Evolutionary conservation across 805 yeast species (phyloP).

Genomic region (Grigorovia transvaalensis): DNA sequence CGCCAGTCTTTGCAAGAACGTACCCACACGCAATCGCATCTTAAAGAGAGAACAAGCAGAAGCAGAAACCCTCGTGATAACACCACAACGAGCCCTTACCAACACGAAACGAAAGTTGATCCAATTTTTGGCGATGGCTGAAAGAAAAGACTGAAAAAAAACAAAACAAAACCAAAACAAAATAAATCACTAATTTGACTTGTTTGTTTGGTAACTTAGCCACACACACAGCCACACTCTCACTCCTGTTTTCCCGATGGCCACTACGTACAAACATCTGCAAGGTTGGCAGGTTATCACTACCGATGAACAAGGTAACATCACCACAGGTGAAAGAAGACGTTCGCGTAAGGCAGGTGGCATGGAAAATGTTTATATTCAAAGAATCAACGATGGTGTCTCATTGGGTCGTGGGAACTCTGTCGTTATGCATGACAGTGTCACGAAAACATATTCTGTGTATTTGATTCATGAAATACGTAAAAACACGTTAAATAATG

Average conservation of each 20-base stretch:
- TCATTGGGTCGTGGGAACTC: slow-evolving; percentile 45
- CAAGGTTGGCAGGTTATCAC: slow-evolving; percentile 26
- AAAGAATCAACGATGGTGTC: slow-evolving; percentile 37
- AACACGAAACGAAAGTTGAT: no score
- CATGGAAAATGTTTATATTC: slow-evolving; percentile 21
- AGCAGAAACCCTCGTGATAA: no score
- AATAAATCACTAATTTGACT: no score
- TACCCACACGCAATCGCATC: background rate
- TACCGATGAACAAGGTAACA: slow-evolving; percentile 20
- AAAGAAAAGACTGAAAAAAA: no score
- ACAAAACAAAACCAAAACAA: no score
- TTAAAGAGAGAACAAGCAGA: no score
- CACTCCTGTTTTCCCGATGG: slow-evolving; percentile 10
- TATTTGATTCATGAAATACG: slow-evolving; percentile 43
- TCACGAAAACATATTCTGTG: slow-evolving; percentile 29
- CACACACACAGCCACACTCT: no score
- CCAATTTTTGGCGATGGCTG: no score
- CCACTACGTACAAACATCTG: slow-evolving; percentile 15
- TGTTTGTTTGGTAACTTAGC: no score
- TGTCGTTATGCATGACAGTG: slow-evolving; percentile 32
- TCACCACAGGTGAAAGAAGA: slow-evolving; percentile 13
- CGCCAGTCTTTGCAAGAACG: background rate
- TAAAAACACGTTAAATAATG: slow-evolving; percentile 38
- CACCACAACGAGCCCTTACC: no score
- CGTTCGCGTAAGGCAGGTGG: slow-evolving; percentile 15